Evolutionary conservation across 2,329 filamentous ascomycete species (phyloP).

Genomic region (Cercospora zeae-maydis): DNA sequence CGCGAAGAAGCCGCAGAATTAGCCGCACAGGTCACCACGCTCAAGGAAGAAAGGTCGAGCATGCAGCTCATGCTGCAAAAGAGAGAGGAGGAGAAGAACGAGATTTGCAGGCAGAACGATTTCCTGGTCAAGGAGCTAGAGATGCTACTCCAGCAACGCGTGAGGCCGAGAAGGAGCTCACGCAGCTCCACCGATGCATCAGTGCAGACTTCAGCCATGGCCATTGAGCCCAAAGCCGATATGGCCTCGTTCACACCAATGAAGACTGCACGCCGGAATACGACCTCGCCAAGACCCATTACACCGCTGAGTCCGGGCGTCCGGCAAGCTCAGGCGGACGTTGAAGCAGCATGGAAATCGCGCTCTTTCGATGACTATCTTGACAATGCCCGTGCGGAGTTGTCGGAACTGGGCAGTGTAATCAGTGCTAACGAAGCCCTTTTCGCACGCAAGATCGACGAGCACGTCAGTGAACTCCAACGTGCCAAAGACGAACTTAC

Average conservation of each 20-base stretch:
- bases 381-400: constrained; percentile 33
- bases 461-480: constrained; percentile 38
- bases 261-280: constrained; percentile 15
- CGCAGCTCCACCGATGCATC: constrained; percentile 19
- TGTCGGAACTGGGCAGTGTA: constrained; percentile 36
- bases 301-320: constrained; percentile 21
- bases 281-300: constrained; percentile 7
- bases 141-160: constrained; percentile 25
- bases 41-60: constrained; percentile 27
- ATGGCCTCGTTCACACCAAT: constrained; percentile 14
- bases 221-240: constrained; percentile 20
- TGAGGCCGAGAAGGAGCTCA: constrained; percentile 7
- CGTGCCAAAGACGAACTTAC: constrained; percentile 36
- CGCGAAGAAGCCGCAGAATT: constrained; percentile 22
- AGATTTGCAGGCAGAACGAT: constrained; percentile 30
- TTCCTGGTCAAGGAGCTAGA: constrained; percentile 32
- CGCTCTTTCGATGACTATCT: constrained; percentile 39
- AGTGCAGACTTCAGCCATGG: constrained; percentile 25
- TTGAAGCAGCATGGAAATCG: constrained; percentile 22
- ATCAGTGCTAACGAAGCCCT: constrained; percentile 37
- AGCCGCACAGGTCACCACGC: constrained; percentile 20
- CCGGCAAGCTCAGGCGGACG: constrained; percentile 21
- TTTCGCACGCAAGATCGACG: constrained; percentile 37
- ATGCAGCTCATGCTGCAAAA: constrained; percentile 25
- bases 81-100: constrained; percentile 29